Base-by-base conservation (phyloP, 148 eudicot genomes). In the Persicaria maculosa region DNA sequence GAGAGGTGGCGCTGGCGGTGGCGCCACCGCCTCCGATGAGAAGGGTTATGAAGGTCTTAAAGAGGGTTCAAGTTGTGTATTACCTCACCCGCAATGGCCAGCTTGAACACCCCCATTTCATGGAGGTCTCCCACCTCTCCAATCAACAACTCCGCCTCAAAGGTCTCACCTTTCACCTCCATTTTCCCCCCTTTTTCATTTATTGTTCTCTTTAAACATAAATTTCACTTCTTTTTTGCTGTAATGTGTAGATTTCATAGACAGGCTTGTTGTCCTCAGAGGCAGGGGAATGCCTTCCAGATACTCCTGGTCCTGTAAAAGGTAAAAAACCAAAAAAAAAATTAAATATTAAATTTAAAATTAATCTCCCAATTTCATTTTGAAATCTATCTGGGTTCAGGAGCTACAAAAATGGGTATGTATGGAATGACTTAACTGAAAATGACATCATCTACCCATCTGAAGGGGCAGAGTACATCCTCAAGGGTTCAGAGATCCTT, bases 251-350 rank as follows among this genome's bases (percentile, higher is more conserved):
- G 98, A 94, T 86, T 87, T 94, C 25, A 59, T 84, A 74, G 96
- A 94, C 45, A 77, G 93, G 77, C 80, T 94, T 9, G 75, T 82
- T 1, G 79, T 83, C 52, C 88, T 94, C 11, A 89, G 98, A 81
- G 98, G 98, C 16, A 89, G 84, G 86, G 93, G 85, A 74, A 91
- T 94, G 96, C 96, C 97, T 54, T 83, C 89, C 47, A 90, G 87
- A 46, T 90, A 94, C 72, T 89, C 97, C 22, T 94, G 98, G 98
- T 91, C 98, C 45, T 91, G 97, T 72, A 94, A 94, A 84, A 91
- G 98, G 98, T 93, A 76, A 14, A 6, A 0, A 31, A 31, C 36
- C 36, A 15, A 46, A 53, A 36, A 46, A 53, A 36, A 61, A 47
- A 9, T 5, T 72, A 17, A 48, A 4, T 67, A 20, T 1, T 4